phyloP scores from a whole-genome alignment of 1,139 yeast species.

The Suhomyces bokatorum region DNA sequence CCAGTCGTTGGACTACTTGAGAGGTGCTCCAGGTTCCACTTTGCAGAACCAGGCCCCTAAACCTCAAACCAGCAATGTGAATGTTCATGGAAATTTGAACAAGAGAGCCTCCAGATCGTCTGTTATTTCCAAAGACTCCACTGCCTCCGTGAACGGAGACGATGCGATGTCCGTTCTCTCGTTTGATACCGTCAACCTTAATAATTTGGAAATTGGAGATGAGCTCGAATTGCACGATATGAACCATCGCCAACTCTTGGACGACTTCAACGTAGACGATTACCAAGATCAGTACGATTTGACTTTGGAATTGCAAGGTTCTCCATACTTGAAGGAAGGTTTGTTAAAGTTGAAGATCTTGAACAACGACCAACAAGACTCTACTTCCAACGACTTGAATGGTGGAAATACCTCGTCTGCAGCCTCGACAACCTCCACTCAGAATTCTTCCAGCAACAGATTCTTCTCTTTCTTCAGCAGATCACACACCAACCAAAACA shows the following conservation, averaged over 20 bases:
- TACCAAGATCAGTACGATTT: slow-evolving; percentile 58
- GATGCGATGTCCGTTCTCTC: slow-evolving; percentile 41
- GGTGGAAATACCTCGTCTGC: slow-evolving; percentile 22
- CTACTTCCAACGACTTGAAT: slow-evolving; percentile 19
- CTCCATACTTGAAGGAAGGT: slow-evolving; percentile 83
- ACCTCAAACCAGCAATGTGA: slow-evolving; percentile 1
- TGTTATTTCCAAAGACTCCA: slow-evolving; percentile 34
- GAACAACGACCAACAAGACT: slow-evolving; percentile 43
- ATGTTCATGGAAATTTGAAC: slow-evolving; percentile 19
- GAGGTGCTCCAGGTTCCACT: slow-evolving; percentile 12
- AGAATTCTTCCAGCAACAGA: slow-evolving; percentile 18
- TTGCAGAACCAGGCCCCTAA: slow-evolving; percentile 5
- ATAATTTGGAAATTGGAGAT: slow-evolving; percentile 19
- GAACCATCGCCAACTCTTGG: slow-evolving; percentile 25
- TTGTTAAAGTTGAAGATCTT: slow-evolving; percentile 53
- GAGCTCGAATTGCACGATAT: slow-evolving; percentile 11
- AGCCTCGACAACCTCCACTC: slow-evolving; percentile 24
- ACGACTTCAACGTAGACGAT: slow-evolving; percentile 43
- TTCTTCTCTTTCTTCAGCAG: slow-evolving; percentile 30
- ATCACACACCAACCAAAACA: slow-evolving; percentile 6
- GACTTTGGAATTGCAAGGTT: slow-evolving; percentile 63
- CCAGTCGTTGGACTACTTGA: slow-evolving; percentile 33
- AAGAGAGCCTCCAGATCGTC: slow-evolving; percentile 40
- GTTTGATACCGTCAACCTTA: slow-evolving; percentile 34
- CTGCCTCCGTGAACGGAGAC: slow-evolving; percentile 25